Evolutionary conservation across 1,139 yeast genomes (phyloP).

Genomic region (Yamadazyma atmosphaerica): DNA sequence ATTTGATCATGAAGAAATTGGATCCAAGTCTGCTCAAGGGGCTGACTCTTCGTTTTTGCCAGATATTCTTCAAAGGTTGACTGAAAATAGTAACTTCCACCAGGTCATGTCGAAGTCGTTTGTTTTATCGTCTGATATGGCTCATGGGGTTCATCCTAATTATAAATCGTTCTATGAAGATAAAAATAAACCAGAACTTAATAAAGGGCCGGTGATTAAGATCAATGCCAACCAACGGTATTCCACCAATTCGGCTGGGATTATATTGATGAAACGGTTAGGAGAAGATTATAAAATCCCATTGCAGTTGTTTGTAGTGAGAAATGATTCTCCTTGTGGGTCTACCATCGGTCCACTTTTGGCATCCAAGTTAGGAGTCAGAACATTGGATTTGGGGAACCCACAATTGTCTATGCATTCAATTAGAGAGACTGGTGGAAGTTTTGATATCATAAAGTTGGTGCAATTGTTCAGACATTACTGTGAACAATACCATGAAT

Average conservation of each 20-base stretch:
- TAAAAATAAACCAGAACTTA: conserved; percentile 75
- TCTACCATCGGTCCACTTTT: conserved; percentile 95
- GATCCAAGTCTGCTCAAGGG: conserved; percentile 92
- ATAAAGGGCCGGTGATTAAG: conserved; percentile 90
- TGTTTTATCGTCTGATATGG: conserved; percentile 91
- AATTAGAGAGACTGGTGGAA: conserved; percentile 90
- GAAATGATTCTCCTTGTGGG: conserved; percentile 94
- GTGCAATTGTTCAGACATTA: conserved; percentile 62
- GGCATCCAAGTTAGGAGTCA: conserved; percentile 83
- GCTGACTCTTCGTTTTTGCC: conserved; percentile 92
- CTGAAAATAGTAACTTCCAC: conserved; percentile 46
- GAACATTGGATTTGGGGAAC: conserved; percentile 90
- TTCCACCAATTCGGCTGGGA: conserved; percentile 90
- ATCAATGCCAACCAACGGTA: conserved; percentile 94
- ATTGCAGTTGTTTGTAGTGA: conserved; percentile 79
- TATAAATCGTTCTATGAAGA: conserved; percentile 74
- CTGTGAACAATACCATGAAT: conserved; percentile 41
- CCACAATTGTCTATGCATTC: conserved; percentile 97
- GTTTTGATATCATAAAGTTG: conserved; percentile 67
- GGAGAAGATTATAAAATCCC: conserved; percentile 70
- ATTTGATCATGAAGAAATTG: conserved; percentile 95
- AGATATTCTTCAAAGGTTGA: conserved; percentile 68
- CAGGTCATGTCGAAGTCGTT: conserved; percentile 81
- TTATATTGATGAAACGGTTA: conserved; percentile 70
- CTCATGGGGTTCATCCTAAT: conserved; percentile 96